Evolutionary conservation across 2,329 filamentous ascomycete species (phyloP).

Genomic region (Colletotrichum sp.): DNA sequence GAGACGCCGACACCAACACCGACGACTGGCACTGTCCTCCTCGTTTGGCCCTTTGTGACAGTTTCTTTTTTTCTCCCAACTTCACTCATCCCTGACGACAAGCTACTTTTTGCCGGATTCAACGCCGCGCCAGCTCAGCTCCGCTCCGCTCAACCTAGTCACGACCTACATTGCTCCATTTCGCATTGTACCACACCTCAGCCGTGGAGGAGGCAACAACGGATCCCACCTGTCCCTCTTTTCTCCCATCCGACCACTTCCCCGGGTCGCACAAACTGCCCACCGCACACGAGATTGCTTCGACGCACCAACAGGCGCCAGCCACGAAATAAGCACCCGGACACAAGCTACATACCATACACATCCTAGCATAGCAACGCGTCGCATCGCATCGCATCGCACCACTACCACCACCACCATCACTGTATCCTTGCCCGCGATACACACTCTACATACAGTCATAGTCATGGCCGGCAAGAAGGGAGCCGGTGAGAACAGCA

Average conservation of each 20-base stretch:
- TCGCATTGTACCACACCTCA: neutral
- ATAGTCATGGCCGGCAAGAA: slow-evolving; percentile 73
- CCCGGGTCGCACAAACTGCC: slow-evolving; percentile 5
- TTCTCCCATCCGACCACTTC: slow-evolving; percentile 1
- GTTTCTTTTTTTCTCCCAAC: neutral
- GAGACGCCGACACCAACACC: neutral
- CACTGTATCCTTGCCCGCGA: neutral
- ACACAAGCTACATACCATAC: neutral
- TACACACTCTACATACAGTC: neutral
- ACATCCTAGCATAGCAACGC: neutral
- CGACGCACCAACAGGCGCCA: slow-evolving; percentile 9
- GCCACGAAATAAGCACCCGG: slow-evolving; percentile 7
- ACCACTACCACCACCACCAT: neutral
- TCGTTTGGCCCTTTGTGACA: neutral
- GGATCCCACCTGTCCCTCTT: neutral
- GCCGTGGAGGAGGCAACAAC: slow-evolving; percentile 17
- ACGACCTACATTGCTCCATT: neutral
- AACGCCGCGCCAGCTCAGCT: slow-evolving; percentile 4
- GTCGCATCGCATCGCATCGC: slow-evolving; percentile 14
- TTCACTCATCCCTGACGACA: neutral
- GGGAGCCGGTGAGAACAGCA: slow-evolving; percentile 73
- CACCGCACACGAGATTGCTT: neutral
- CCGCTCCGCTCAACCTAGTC: neutral
- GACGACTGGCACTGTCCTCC: neutral
- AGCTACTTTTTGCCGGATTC: neutral